These are phyloP conservation scores for Mentha longifolia DNA, from an alignment of 257 asterid genomes.

Conservation along the genomic window DNA sequence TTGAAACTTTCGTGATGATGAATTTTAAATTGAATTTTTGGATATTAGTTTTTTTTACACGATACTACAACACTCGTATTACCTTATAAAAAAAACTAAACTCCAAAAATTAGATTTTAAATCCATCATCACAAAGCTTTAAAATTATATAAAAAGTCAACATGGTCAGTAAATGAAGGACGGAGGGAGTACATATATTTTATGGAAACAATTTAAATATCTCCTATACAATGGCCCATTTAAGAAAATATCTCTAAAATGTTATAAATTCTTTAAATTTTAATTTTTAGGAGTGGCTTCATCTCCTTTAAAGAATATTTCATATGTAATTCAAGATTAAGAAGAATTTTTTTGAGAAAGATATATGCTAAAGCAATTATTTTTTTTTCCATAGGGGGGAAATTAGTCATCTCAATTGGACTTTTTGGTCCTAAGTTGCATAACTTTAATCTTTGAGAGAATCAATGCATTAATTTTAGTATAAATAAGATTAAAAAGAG, in stretches of 20 bases:
- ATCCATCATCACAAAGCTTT: no score
- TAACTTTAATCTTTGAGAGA: slow-evolving; percentile 50
- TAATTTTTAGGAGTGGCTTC: no score
- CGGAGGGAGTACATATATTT: not conserved
- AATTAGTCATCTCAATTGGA: slow-evolving; percentile 42
- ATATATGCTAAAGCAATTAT: slow-evolving; percentile 21
- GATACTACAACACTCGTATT: no score
- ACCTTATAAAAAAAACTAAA: no score
- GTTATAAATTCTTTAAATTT: no score
- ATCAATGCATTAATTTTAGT: slow-evolving; percentile 42
- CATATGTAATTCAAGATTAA: slow-evolving; percentile 26
- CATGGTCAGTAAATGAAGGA: no score
- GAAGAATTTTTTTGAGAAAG: slow-evolving; percentile 20
- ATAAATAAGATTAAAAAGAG: slow-evolving; percentile 24
- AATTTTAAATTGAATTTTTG: no score
- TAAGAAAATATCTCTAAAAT: no score
- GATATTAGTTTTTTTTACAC: no score
- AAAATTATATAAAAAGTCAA: no score
- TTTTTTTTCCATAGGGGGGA: not conserved
- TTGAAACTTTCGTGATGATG: no score
- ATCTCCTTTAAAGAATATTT: slow-evolving; percentile 2
- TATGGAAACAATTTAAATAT: not conserved
- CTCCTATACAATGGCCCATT: not conserved
- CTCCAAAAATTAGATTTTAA: no score
- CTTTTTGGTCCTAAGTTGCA: slow-evolving; percentile 31